Evolutionary conservation across 179 eudicot genomes (phyloP).

Genomic region (Patellifolia procumbens): DNA sequence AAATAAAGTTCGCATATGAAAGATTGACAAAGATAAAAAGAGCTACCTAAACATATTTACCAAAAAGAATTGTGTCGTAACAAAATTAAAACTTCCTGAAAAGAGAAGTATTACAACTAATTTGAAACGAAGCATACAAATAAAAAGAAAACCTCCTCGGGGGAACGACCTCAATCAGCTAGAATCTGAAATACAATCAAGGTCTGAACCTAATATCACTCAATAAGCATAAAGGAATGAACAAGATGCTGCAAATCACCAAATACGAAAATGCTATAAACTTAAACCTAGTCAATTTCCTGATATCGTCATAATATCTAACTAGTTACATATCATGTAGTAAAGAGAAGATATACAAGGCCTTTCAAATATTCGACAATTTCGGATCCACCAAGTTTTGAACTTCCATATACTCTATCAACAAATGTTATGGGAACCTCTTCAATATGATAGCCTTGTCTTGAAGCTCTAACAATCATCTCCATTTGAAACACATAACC

Average conservation of each 20-base stretch:
- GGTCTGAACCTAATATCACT: too few relatives aligned
- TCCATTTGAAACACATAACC: constrained; percentile 98
- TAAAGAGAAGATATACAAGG: constrained; percentile 72
- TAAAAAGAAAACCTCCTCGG: too few relatives aligned
- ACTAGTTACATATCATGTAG: constrained; percentile 47
- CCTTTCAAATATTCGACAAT: constrained; percentile 88
- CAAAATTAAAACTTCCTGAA: too few relatives aligned
- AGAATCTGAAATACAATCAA: too few relatives aligned
- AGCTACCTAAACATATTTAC: too few relatives aligned
- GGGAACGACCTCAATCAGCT: too few relatives aligned
- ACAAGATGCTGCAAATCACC: neutral
- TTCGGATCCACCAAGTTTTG: constrained; percentile 95
- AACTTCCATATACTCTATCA: constrained; percentile 89
- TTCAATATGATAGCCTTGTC: constrained; percentile 87
- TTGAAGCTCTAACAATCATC: constrained; percentile 95
- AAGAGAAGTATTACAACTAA: too few relatives aligned
- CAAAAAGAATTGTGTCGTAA: too few relatives aligned
- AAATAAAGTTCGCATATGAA: too few relatives aligned
- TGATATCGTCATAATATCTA: too few relatives aligned
- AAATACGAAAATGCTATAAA: neutral
- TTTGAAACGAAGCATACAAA: too few relatives aligned
- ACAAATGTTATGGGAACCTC: constrained; percentile 98
- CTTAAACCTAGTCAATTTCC: neutral
- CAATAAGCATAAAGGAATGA: neutral
- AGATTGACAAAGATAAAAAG: too few relatives aligned